A percentile compares a stretch with the other conserved stretches of the same genome.
Conservation (phyloP, 306 rosid species). For the Datisca glomerata region DNA sequence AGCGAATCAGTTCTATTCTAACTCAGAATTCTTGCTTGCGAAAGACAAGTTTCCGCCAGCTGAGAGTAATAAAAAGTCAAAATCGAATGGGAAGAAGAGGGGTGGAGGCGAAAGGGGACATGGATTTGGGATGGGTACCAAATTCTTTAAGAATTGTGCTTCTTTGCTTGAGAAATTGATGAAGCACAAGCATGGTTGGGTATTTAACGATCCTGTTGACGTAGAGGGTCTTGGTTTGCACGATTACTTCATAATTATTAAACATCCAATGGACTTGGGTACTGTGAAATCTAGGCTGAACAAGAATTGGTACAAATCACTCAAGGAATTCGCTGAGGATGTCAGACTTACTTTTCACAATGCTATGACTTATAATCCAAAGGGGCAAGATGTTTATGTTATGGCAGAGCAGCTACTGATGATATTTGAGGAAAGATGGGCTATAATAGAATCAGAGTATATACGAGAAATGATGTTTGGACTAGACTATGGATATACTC, state of each 20-base stretch:
- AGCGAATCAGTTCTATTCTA: slow-evolving; percentile 75
- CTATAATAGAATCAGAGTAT: slow-evolving; percentile 74
- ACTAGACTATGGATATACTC: slow-evolving; percentile 31
- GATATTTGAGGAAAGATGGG: slow-evolving; percentile 81
- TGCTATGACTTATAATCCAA: slow-evolving; percentile 87
- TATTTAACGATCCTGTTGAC: slow-evolving; percentile 76
- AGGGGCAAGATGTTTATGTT: slow-evolving; percentile 90
- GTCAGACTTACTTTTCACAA: slow-evolving; percentile 82
- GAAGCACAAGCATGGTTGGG: slow-evolving; percentile 95
- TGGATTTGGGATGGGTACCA: slow-evolving; percentile 51
- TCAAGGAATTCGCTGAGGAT: slow-evolving; percentile 89
- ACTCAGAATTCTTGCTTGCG: slow-evolving; percentile 79
- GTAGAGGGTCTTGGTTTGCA: slow-evolving; percentile 70
- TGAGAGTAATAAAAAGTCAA: slow-evolving; percentile 71
- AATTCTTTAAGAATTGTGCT: slow-evolving; percentile 70
- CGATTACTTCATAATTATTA: slow-evolving; percentile 67
- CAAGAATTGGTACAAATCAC: slow-evolving; percentile 89
- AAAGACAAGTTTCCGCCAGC: slow-evolving; percentile 87
- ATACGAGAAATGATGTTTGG: slow-evolving; percentile 60
- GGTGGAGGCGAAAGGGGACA: slow-evolving; percentile 43
- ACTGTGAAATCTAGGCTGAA: slow-evolving; percentile 64
- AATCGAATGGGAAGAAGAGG: slow-evolving; percentile 58
- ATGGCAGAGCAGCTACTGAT: slow-evolving; percentile 77
- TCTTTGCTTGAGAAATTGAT: slow-evolving; percentile 86
- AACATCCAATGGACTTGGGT: slow-evolving; percentile 88